Evolutionary conservation across 495 filamentous ascomycete genomes (phyloP), one percentile per base, ranked within the genome.

Genomic region (Apodospora peruviana): DNA sequence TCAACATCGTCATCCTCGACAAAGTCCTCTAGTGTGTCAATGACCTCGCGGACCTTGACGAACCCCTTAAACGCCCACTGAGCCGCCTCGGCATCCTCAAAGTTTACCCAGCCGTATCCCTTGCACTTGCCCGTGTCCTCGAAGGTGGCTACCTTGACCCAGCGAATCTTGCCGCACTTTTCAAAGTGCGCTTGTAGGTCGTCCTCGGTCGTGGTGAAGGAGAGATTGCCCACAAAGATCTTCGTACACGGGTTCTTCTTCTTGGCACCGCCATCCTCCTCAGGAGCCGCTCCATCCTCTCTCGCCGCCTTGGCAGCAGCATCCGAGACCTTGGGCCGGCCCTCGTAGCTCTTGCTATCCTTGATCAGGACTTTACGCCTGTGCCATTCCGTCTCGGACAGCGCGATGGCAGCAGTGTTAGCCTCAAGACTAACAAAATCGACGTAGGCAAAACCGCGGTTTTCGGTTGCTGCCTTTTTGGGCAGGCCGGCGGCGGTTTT

Each of bases 51-150:
- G 36, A 84, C 69, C 57, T 80, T 75, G 40, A 90, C 75, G 60
- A 80, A 95, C 2, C 94, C 94, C 51, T 79, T 84, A 54, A 95
- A 89, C 7, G 90, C 93, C 59, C 79, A 81, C 55, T 81, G 73
- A 0, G 87, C 89, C 0, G 83, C 79, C 17, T 86, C 83, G 16
- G 88, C 53, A 20, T 89, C 83, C 60, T 83, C 82, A 69, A 97
- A 99, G 34, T 85, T 84, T 40, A 97, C 82, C 87, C 93, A 97
- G 17, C 84, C 91, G 73, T 87, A 99, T 1, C 93, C 93, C 72
- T 96, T 96, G 73, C 94, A 97, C 71, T 97, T 97, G 21, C 93
- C 94, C 34, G 84, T 82, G 59, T 99, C 94, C 64, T 97, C 89
- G 60, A 99, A 99, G 0, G 91, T 95, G 2, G 94, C 94, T 40